Percentiles rank a stretch among this genome's conserved stretches.
Evolutionary conservation across 768 basidiomycete species (phyloP).

Genomic region (Nidularia sp.): DNA sequence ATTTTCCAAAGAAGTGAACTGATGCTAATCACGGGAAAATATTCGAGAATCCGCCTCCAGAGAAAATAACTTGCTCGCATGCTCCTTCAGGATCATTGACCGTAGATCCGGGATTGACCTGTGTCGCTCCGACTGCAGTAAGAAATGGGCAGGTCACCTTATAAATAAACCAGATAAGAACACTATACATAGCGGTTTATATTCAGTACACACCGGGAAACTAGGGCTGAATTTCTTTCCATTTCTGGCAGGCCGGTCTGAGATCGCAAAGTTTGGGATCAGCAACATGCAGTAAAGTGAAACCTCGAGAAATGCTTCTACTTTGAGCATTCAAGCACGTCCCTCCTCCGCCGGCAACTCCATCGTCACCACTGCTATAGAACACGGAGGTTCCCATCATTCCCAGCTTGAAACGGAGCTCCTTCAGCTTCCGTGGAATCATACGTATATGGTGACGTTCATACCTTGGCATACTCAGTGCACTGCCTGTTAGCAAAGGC

Average conservation of each 20-base stretch:
- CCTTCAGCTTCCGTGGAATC: neutral
- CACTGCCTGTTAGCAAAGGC: constrained; percentile 42
- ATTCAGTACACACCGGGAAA: constrained; percentile 13
- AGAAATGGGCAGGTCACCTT: constrained; percentile 44
- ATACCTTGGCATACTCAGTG: constrained; percentile 38
- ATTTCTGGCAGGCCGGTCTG: constrained; percentile 15
- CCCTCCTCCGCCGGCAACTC: constrained; percentile 37
- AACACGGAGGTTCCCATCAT: constrained; percentile 55
- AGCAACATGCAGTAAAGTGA: too few relatives aligned
- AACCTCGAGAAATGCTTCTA: constrained; percentile 3
- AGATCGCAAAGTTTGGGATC: neutral
- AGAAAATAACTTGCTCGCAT: constrained; percentile 41
- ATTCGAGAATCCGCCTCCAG: constrained; percentile 50
- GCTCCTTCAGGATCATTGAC: constrained; percentile 41
- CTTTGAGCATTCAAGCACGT: constrained; percentile 42
- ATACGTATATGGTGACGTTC: neutral
- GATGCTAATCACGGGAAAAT: constrained; percentile 26
- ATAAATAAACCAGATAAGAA: neutral
- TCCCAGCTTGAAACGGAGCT: constrained; percentile 33
- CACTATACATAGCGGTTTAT: neutral
- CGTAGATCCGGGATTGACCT: constrained; percentile 37
- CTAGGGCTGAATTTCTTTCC: constrained; percentile 20
- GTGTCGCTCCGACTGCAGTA: constrained; percentile 50
- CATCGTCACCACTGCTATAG: constrained; percentile 58
- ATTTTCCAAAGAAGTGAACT: neutral